Evolutionary conservation across 179 eudicot genomes (phyloP).

Genomic region (Heliamphora pulchella): DNA sequence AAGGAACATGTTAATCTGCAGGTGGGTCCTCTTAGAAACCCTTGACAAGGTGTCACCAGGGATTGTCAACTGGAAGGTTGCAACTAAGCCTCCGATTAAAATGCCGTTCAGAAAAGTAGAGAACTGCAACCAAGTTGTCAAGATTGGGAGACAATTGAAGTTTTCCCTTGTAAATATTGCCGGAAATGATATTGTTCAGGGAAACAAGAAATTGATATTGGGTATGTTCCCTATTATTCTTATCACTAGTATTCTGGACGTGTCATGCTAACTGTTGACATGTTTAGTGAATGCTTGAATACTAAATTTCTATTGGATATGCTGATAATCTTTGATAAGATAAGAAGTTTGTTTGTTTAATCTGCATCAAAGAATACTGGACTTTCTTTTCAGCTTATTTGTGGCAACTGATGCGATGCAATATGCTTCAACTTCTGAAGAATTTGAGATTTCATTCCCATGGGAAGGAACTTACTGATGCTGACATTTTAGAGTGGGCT

Average conservation of each 20-base stretch:
- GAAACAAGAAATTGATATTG: constrained; percentile 79
- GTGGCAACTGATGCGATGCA: constrained; percentile 85
- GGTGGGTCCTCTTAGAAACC: constrained; percentile 91
- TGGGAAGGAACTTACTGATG: too few species aligned
- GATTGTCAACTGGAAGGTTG: constrained; percentile 83
- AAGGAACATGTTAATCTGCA: constrained; percentile 27
- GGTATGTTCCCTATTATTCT: constrained; percentile 33
- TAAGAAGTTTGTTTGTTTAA: neutral
- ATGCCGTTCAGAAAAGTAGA: constrained; percentile 95
- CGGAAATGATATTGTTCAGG: constrained; percentile 94
- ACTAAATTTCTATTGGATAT: neutral
- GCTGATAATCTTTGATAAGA: neutral
- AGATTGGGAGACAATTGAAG: constrained; percentile 87
- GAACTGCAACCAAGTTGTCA: constrained; percentile 91
- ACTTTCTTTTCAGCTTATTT: constrained; percentile 55
- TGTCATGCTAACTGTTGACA: neutral
- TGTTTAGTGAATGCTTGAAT: neutral
- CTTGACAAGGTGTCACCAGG: constrained; percentile 87
- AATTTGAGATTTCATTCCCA: neutral
- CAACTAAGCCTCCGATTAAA: constrained; percentile 85
- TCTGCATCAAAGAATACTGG: neutral
- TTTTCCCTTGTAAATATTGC: constrained; percentile 91
- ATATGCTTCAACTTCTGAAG: constrained; percentile 78
- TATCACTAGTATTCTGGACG: neutral
- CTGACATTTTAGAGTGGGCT: too few species aligned